Evolutionary conservation across 1,139 yeast genomes (phyloP), one percentile per base, ranked within the genome.

Genomic region (Debaryomyces sp.): DNA sequence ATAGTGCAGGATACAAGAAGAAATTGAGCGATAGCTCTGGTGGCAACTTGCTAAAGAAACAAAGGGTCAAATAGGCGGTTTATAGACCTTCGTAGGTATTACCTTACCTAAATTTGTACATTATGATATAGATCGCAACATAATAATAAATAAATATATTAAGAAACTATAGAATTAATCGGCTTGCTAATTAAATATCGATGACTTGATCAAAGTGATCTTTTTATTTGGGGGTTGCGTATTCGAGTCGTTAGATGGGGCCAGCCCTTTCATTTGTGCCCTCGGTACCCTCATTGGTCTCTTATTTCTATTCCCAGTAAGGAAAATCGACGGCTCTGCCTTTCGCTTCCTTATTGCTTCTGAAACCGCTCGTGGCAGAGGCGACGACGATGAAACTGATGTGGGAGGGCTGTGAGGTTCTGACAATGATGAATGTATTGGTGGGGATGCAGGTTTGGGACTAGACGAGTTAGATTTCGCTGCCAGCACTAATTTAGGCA

Each of bases 11-110:
- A 13, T 64, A 57, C 53, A 71, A 58, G 60, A 66, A 63, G 57
- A 60, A 64, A 41, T 54, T 66, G 43, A 54, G 49, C 2, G 71
- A 64, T 21, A 55, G 63, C 22, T 55, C 68, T 5, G 54, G 65
- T 29, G 72, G 72, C 2, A 54, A 63, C 39, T 52, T 69, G 35
- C 57, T 69, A 48, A 70, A 68, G 49, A 65, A 56, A 51, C 53
- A 50, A 32, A 59, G 53, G 45, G 53, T 41, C 48, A 53, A 56
- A 44, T 47, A 48, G 48, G 12, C 12, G 21, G 12, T 32, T 30
- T 32, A 27, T 32, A 22, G 21, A 18, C 38, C 21, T 12, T 9
- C 5, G 15, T 21, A 10, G 38, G 15, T 21, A 22, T 12, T 35
- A 12, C 38, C 9, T 2, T 18, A 18, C 21, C 21, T 18, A 18